Evolutionary conservation across 75 land plant genomes (phyloP).

Genomic region (Cunninghamia lanceolata): DNA sequence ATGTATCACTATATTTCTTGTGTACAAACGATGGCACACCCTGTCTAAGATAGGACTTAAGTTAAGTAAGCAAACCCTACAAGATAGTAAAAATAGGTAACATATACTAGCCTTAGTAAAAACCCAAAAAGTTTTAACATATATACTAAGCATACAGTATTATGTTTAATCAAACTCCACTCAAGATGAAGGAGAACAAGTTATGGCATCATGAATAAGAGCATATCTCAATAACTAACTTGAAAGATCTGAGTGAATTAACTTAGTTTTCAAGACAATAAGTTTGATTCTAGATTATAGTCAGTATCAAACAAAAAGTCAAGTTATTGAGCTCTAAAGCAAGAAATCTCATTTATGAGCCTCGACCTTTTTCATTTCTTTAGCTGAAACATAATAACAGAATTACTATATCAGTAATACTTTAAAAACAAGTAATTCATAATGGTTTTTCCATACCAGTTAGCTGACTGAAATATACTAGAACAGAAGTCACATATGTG

Average conservation of each 20-base stretch:
- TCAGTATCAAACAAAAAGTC: not conserved
- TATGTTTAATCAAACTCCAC: not conserved
- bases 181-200: not conserved
- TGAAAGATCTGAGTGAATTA: not conserved
- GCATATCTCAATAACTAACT: not conserved
- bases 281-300: not conserved
- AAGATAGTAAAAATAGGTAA: not conserved
- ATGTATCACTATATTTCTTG: no score
- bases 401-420: constrained; percentile 10
- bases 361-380: constrained; percentile 79
- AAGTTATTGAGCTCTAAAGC: not conserved
- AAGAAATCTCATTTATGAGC: constrained; percentile 61
- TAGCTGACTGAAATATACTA: not conserved
- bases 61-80: no score
- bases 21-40: no score
- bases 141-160: not conserved
- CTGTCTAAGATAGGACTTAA: no score
- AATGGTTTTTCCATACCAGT: not conserved
- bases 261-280: not conserved
- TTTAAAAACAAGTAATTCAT: not conserved
- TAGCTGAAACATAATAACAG: constrained; percentile 50
- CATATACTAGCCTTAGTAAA: not conserved
- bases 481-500: not conserved
- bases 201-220: not conserved
- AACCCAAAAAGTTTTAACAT: not conserved